Percentiles rank a stretch among this genome's conserved stretches.
phyloP scores from a whole-genome alignment of 1,284 basidiomycete genomes.

The Singerocomus inundabilis region DNA sequence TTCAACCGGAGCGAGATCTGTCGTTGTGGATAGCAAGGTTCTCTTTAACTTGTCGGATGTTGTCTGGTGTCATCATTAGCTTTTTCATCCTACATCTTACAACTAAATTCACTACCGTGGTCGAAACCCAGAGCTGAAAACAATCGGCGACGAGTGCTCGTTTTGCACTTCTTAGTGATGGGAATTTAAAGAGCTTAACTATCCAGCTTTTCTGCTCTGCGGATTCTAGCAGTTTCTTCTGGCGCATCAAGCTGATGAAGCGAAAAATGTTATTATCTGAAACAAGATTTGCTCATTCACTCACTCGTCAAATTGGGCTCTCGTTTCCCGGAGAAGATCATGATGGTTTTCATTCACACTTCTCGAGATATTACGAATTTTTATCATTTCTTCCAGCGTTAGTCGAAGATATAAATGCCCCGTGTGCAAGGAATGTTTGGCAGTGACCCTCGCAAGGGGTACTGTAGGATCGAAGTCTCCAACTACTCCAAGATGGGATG shows the following conservation, averaged over 20 bases:
- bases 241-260: constrained; percentile 1
- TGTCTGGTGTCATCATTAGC: background rate
- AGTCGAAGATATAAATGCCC: constrained; percentile 10
- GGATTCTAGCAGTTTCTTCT: constrained; percentile 5
- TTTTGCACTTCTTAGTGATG: background rate
- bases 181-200: background rate
- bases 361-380: constrained; percentile 2
- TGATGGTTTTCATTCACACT: background rate
- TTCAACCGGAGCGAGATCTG: background rate
- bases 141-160: background rate
- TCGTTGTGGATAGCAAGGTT: background rate
- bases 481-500: background rate
- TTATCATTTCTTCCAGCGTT: constrained; percentile 8
- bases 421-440: background rate
- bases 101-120: background rate
- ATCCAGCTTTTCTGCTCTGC: background rate
- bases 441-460: background rate
- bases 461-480: background rate
- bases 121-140: background rate
- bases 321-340: constrained; percentile 5
- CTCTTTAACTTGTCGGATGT: background rate
- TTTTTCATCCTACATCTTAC: no score
- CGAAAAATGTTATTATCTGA: background rate
- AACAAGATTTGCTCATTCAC: background rate
- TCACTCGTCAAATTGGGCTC: constrained; percentile 8